Conservation (phyloP, 176 grass and related monocot species). For the Bromus sterilis region DNA sequence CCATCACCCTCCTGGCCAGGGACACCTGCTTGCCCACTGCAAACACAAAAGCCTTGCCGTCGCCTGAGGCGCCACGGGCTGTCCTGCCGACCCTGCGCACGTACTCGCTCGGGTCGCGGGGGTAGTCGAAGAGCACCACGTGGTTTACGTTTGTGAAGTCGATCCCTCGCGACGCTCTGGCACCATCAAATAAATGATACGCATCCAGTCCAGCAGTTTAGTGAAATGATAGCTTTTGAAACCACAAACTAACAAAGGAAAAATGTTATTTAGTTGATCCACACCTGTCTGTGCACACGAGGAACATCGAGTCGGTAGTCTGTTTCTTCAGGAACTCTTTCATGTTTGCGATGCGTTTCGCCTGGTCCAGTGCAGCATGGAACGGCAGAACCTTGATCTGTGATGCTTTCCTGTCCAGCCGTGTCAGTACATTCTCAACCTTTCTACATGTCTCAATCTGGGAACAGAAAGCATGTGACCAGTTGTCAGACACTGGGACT, state of each 20-base stretch:
- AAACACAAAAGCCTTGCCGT: conserved; percentile 74
- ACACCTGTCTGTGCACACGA: conserved; percentile 88
- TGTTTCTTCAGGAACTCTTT: conserved; percentile 63
- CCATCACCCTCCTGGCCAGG: conserved; percentile 78
- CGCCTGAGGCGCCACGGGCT: conserved; percentile 59
- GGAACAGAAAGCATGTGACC: neutral
- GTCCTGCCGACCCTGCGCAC: conserved; percentile 76
- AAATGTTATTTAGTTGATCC: neutral
- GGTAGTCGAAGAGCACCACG: conserved; percentile 86
- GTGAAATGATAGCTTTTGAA: neutral
- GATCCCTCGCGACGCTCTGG: conserved; percentile 81
- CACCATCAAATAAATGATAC: neutral
- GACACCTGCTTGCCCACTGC: conserved; percentile 90
- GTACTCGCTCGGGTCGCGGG: conserved; percentile 84
- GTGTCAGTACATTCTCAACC: conserved; percentile 70
- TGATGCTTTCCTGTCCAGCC: conserved; percentile 66
- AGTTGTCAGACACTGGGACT: neutral
- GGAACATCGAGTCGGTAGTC: conserved; percentile 60
- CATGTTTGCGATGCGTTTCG: conserved; percentile 60
- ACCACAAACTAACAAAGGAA: neutral
- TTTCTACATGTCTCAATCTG: conserved; percentile 98
- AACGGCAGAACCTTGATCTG: conserved; percentile 72
- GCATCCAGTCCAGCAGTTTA: neutral
- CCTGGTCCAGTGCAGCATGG: conserved; percentile 80
- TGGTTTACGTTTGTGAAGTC: conserved; percentile 83